Conservation (phyloP, 176 grass and related monocot genomes). For the Phragmites australis region DNA sequence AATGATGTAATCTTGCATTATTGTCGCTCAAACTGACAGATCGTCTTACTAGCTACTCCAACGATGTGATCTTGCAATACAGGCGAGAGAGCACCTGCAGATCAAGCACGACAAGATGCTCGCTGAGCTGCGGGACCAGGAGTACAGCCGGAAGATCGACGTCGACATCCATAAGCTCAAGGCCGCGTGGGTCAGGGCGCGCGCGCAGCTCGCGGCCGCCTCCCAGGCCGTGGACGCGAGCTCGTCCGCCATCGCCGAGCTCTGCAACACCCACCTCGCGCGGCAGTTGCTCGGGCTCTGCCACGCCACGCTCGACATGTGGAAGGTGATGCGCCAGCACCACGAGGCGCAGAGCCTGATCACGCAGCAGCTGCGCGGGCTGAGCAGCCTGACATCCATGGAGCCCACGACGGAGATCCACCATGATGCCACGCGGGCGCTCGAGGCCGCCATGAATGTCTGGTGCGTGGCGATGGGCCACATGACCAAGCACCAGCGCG, state of each 20-base stretch:
- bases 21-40: not conserved
- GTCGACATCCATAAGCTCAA: conserved; percentile 65
- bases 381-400: conserved; percentile 52
- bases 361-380: conserved; percentile 67
- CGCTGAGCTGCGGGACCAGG: conserved; percentile 41
- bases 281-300: conserved; percentile 65
- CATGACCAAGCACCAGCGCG: conserved; percentile 59
- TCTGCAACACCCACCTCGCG: conserved; percentile 67
- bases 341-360: conserved; percentile 61
- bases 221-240: conserved; percentile 48
- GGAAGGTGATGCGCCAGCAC: conserved; percentile 56
- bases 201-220: conserved; percentile 42
- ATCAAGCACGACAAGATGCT: conserved; percentile 71
- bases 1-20: not conserved
- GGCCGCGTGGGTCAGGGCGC: conserved; percentile 52
- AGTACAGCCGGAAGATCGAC: conserved; percentile 56
- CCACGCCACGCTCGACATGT: conserved; percentile 55
- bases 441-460: conserved; percentile 54
- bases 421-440: conserved; percentile 55
- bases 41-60: not conserved
- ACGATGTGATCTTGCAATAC: not conserved
- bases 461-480: conserved; percentile 58
- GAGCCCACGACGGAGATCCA: conserved; percentile 68
- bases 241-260: conserved; percentile 50
- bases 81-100: conserved; percentile 64